Evolutionary conservation across 257 asterid species (phyloP).

Genomic region (Lantana camara): DNA sequence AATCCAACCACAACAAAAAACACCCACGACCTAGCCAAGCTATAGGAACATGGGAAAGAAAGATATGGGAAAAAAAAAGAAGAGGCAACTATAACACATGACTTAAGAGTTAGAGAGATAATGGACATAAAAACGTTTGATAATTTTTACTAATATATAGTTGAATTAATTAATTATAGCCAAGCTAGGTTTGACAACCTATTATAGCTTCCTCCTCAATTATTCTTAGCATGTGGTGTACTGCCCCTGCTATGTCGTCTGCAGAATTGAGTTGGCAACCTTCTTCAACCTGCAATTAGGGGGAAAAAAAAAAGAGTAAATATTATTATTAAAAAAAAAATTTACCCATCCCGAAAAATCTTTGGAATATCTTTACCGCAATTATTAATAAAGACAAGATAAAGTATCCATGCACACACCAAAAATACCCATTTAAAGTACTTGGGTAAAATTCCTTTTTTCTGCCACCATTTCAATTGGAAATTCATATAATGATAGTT

Average conservation of each 20-base stretch:
- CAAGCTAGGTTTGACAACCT: slow-evolving; percentile 63
- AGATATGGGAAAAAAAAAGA: slow-evolving; percentile 1
- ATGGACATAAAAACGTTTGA: slow-evolving; percentile 24
- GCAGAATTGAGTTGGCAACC: slow-evolving; percentile 91
- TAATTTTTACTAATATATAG: slow-evolving; percentile 29
- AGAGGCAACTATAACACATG: slow-evolving; percentile 29
- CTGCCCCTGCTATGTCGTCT: slow-evolving; percentile 87
- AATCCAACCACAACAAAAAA: slow-evolving; percentile 27
- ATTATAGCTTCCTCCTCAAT: slow-evolving; percentile 81
- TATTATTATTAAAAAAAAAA: background rate
- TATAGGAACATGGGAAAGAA: slow-evolving; percentile 8
- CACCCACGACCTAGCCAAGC: background rate
- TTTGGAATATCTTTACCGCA: too few relatives aligned
- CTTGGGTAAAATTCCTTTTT: slow-evolving; percentile 23
- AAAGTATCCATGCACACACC: slow-evolving; percentile 8
- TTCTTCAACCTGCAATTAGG: slow-evolving; percentile 76
- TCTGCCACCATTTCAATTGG: slow-evolving; percentile 40
- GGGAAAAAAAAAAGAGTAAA: background rate
- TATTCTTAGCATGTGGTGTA: slow-evolving; percentile 90
- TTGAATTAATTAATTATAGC: slow-evolving; percentile 15
- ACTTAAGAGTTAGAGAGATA: slow-evolving; percentile 17
- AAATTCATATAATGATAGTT: slow-evolving; percentile 1
- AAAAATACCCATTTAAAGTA: slow-evolving; percentile 25
- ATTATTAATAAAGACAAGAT: slow-evolving; percentile 24
- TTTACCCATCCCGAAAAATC: slow-evolving; percentile 12